phyloP scores from a whole-genome alignment of 2,329 filamentous ascomycete species.

The Karstenula rhodostoma region DNA sequence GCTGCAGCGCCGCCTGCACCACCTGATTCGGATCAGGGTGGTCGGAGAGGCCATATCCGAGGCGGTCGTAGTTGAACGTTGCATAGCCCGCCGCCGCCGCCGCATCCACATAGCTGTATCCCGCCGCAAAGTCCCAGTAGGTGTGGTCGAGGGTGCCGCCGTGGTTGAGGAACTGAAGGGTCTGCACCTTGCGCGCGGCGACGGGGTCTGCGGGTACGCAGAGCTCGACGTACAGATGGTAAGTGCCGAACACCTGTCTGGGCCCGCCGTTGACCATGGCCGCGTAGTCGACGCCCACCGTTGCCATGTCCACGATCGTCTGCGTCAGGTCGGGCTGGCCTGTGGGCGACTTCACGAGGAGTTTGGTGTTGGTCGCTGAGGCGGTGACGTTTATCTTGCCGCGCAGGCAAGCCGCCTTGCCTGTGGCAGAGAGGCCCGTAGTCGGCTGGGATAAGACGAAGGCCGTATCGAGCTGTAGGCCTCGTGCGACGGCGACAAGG shows the following conservation, averaged over 20 bases:
- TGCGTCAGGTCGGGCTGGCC: constrained; percentile 14
- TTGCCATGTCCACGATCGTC: constrained; percentile 4
- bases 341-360: constrained; percentile 2
- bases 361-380: constrained; percentile 4
- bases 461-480: not conserved
- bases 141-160: constrained; percentile 51
- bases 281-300: too few species aligned
- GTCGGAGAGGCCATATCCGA: constrained; percentile 49
- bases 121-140: constrained; percentile 51
- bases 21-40: constrained; percentile 50
- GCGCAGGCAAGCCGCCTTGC: constrained; percentile 11
- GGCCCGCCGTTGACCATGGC: not conserved
- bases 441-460: not conserved
- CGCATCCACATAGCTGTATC: constrained; percentile 53
- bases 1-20: constrained; percentile 50
- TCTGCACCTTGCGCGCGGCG: constrained; percentile 13
- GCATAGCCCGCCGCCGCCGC: constrained; percentile 50
- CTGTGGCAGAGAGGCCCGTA: constrained; percentile 2
- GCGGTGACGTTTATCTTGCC: constrained; percentile 9
- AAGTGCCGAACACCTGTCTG: constrained; percentile 10
- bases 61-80: constrained; percentile 54
- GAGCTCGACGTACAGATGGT: constrained; percentile 15
- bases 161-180: constrained; percentile 52
- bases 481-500: not conserved
- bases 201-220: constrained; percentile 28